These are phyloP conservation scores for Tricholoma terreum DNA, from an alignment of 768 basidiomycete species.

Conservation along the genomic window DNA sequence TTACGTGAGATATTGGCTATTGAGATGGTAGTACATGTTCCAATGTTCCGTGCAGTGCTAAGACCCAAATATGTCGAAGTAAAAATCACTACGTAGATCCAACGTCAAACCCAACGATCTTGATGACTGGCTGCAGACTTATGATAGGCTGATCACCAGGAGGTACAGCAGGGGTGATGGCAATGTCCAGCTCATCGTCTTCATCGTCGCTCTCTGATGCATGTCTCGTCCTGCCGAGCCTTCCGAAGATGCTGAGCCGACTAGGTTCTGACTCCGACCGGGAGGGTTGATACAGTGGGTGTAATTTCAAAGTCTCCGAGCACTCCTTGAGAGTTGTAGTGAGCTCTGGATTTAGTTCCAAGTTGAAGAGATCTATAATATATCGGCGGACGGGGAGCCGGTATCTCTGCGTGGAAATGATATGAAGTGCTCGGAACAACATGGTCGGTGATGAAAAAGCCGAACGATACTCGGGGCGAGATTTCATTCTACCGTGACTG, in stretches of 20 bases:
- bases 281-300: slow-evolving; percentile 40
- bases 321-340: slow-evolving; percentile 53
- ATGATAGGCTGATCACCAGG: slow-evolving; percentile 48
- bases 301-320: slow-evolving; percentile 47
- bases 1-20: background rate
- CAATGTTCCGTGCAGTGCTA: slow-evolving; percentile 1
- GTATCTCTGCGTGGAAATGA: slow-evolving; percentile 86
- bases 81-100: slow-evolving; percentile 7
- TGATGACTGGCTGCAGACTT: slow-evolving; percentile 54
- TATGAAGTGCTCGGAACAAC: slow-evolving; percentile 82
- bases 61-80: too few relatives aligned
- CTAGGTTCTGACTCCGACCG: slow-evolving; percentile 31
- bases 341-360: slow-evolving; percentile 67
- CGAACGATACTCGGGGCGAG: slow-evolving; percentile 66
- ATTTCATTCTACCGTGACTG: slow-evolving; percentile 58
- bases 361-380: slow-evolving; percentile 88
- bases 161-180: slow-evolving; percentile 34
- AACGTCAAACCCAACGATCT: slow-evolving; percentile 56
- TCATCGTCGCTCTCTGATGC: slow-evolving; percentile 62
- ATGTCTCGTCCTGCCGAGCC: slow-evolving; percentile 45
- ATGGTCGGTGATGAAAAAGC: slow-evolving; percentile 78
- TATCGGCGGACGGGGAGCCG: slow-evolving; percentile 90
- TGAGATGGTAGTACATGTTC: background rate
- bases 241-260: slow-evolving; percentile 63
- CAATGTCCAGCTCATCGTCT: slow-evolving; percentile 47